Conservation (phyloP, 768 basidiomycete genomes). For the Xerocomus spinulosus region DNA sequence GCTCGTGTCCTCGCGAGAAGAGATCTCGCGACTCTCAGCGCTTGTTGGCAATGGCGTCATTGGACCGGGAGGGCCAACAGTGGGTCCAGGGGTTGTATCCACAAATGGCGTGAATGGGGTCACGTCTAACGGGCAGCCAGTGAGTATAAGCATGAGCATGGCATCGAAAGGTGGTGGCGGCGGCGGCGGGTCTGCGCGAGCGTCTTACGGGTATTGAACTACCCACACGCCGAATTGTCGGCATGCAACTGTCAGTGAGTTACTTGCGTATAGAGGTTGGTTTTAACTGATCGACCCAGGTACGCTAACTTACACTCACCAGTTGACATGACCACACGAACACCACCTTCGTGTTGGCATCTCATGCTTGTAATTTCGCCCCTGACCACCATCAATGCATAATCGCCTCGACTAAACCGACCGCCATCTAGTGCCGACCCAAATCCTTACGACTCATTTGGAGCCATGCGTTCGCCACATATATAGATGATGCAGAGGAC, state of each 20-base stretch:
- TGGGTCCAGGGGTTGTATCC: slow-evolving; percentile 29
- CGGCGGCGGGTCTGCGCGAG: slow-evolving; percentile 27
- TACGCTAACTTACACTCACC: slow-evolving; percentile 10
- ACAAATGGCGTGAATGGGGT: slow-evolving; percentile 24
- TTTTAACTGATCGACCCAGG: slow-evolving; percentile 9
- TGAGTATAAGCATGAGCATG: slow-evolving; percentile 42
- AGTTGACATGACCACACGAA: slow-evolving; percentile 19
- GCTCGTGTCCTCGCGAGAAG: slow-evolving; percentile 84
- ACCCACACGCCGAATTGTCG: not conserved
- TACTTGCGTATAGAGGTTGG: not conserved
- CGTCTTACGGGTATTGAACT: slow-evolving; percentile 39
- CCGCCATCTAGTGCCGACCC: slow-evolving; percentile 2
- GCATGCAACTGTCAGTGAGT: slow-evolving; percentile 16
- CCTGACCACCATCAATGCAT: slow-evolving; percentile 9
- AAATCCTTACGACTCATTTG: not conserved
- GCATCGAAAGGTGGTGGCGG: slow-evolving; percentile 34
- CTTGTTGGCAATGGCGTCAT: slow-evolving; percentile 66
- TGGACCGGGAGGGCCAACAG: slow-evolving; percentile 33
- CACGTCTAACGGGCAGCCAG: slow-evolving; percentile 32
- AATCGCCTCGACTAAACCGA: slow-evolving; percentile 7
- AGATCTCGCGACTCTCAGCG: slow-evolving; percentile 78
- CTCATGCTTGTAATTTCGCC: slow-evolving; percentile 16
- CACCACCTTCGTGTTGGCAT: slow-evolving; percentile 15
- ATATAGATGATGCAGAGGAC: slow-evolving; percentile 20
- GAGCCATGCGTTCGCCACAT: slow-evolving; percentile 10